Percentiles rank a stretch among this genome's conserved stretches.
These are phyloP conservation scores for Venturia aucupariae DNA, from an alignment of 2,329 filamentous ascomycete genomes.

Conservation along the genomic window DNA sequence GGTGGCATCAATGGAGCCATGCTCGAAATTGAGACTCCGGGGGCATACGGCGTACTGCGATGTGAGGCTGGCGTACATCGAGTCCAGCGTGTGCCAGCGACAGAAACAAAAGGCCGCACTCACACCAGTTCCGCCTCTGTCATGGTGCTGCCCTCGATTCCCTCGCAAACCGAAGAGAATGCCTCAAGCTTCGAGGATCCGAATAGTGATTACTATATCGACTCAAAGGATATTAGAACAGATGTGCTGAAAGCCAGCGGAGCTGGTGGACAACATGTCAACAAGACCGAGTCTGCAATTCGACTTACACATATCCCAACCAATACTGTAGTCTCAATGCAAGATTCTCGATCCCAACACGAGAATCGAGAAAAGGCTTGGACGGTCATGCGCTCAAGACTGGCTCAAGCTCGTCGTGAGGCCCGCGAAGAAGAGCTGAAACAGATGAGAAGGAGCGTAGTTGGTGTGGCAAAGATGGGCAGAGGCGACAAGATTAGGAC, in stretches of 20 bases:
- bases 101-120: slow-evolving; percentile 81
- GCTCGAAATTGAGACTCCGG: slow-evolving; percentile 66
- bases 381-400: slow-evolving; percentile 69
- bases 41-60: slow-evolving; percentile 72
- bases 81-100: slow-evolving; percentile 86
- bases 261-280: slow-evolving; percentile 94
- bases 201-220: slow-evolving; percentile 82
- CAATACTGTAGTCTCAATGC: slow-evolving; percentile 78
- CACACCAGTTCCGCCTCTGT: slow-evolving; percentile 91
- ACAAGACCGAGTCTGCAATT: slow-evolving; percentile 94
- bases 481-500: slow-evolving; percentile 90
- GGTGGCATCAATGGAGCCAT: slow-evolving; percentile 68
- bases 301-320: slow-evolving; percentile 86
- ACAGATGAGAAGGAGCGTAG: slow-evolving; percentile 64
- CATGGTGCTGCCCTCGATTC: slow-evolving; percentile 81
- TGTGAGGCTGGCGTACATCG: slow-evolving; percentile 91
- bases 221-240: slow-evolving; percentile 68
- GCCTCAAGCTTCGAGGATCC: slow-evolving; percentile 67
- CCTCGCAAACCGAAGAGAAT: slow-evolving; percentile 43
- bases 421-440: slow-evolving; percentile 73
- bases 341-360: slow-evolving; percentile 84
- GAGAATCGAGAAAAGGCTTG: slow-evolving; percentile 83
- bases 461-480: slow-evolving; percentile 72
- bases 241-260: slow-evolving; percentile 91
- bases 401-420: slow-evolving; percentile 73